Base-by-base conservation (phyloP, 108 stramenopile species). In the Skeletonema potamos region DNA sequence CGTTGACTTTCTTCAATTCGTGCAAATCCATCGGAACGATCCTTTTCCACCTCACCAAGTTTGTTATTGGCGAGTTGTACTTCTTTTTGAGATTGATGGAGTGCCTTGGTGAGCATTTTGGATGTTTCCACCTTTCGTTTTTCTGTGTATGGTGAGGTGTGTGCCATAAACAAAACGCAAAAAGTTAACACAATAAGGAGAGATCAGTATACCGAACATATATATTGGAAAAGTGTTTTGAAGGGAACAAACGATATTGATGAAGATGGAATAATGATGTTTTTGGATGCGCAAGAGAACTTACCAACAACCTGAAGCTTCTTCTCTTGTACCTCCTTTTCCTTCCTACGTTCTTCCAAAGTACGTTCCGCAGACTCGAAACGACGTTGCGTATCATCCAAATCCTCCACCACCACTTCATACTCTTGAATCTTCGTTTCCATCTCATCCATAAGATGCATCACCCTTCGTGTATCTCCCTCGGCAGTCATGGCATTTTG, bases 1-100 rank as follows among this genome's bases (percentile, higher is more conserved):
- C 82, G 66, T 61, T 93, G 87, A n/a, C 83, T 81, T 15, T 80
- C 82, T 64, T 94, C 89, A 54, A 94, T 78, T 2, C 82, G 64
- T 32, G 90, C 77, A 81, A 88, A 87, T 20, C 88, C 90, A 33
- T 94, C 93, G 0, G 87, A 76, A 18, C 87, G 79, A 68, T 91
- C 88, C 60, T 87, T 83, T 63, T 96, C 96, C 5, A 93, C 92
- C 15, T 64, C 30, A 18, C 91, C 62, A 34, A 96, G 70, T 46
- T 83, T 60, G 10, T 88, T 72, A 22, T 68, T 58, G 17, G 85
- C 76, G 6, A 58, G 59, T 15, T 84, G 76, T 41, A 86, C 44
- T 46, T 87, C 73, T 11, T 66, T 73, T 22, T 81, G 55, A 20
- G 76, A 62, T 10, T 56, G 48, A n/a, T 81, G 65, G 13, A 91